Evolutionary conservation across 2,329 filamentous ascomycete species (phyloP), one percentile per base, ranked within the genome.

Genomic region (Arachnomyces sp.): DNA sequence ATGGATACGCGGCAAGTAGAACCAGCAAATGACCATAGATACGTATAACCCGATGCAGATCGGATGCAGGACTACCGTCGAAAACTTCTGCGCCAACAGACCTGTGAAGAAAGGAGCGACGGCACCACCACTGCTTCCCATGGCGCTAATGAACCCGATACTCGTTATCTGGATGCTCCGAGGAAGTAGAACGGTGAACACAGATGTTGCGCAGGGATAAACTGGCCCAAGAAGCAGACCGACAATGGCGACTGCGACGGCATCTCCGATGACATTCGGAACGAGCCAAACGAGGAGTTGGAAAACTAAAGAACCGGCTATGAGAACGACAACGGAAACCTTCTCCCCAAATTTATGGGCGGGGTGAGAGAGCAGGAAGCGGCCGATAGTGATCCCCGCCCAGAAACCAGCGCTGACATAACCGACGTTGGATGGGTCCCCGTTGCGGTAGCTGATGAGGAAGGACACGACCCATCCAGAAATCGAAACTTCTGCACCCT

Each of bases 391-490:
- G 53, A 90, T 86, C 43, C 86, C 84, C 30, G 67, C 74, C 74
- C 75, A 79, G 56, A 80, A 80, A 4, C 74, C 75, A 1, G 84
- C 72, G 1, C 84, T 87, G 15, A 92, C 84, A 59, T 92, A 92
- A 28, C 87, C 86, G 13, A 92, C 84, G 3, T 73, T 70, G 0
- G 74, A 69, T 5, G 84, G 84, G 50, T 83, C 72, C 11, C 84
- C 86, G 42, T 78, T 68, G 29, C 86, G 80, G 46, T 79, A 75
- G 36, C 75, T 74, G 60, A 92, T 87, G 30, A 93, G 68, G 66
- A 89, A 93, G 2, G 83, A 87, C 46, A 90, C 87, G 36, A 90
- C 82, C 87, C 86, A 93, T 39, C 86, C 86, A 0, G 82, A 86
- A 48, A 90, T 85, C 11, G 80, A 81, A 12, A 93, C 86, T 62